Conservation (phyloP, 768 basidiomycete genomes). For the Cytidiella melzeri region DNA sequence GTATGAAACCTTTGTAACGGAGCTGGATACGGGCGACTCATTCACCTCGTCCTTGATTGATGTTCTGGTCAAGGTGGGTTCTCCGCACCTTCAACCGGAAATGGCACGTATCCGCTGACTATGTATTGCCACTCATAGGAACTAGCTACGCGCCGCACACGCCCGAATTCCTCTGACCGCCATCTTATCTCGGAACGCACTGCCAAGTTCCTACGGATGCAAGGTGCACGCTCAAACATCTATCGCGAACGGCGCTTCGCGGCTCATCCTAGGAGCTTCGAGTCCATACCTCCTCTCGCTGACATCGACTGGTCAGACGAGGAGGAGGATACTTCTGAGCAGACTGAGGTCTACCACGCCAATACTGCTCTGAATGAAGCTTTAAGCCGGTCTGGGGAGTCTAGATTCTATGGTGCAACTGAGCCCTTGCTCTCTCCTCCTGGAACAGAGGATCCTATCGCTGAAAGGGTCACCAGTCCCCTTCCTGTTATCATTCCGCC, state of each 20-base stretch:
- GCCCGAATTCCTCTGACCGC: slow-evolving; percentile 46
- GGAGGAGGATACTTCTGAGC: slow-evolving; percentile 59
- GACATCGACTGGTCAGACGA: slow-evolving; percentile 53
- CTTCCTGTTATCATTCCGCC: slow-evolving; percentile 8
- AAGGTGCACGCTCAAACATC: slow-evolving; percentile 47
- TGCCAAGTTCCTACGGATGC: slow-evolving; percentile 50
- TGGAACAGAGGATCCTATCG: neutral
- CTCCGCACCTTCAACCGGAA: neutral
- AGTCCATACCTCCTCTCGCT: slow-evolving; percentile 29
- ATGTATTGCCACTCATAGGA: slow-evolving; percentile 44
- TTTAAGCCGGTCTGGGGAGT: slow-evolving; percentile 25
- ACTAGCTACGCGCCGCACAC: slow-evolving; percentile 64
- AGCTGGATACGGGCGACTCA: slow-evolving; percentile 72
- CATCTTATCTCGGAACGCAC: slow-evolving; percentile 64
- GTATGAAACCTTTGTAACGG: slow-evolving; percentile 71
- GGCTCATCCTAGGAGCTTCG: slow-evolving; percentile 7
- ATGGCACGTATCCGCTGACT: neutral
- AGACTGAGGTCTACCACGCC: slow-evolving; percentile 49
- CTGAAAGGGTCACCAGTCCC: slow-evolving; percentile 13
- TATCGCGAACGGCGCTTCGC: slow-evolving; percentile 35
- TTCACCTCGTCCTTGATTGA: slow-evolving; percentile 75
- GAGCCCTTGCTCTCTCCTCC: neutral
- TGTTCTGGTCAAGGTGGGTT: slow-evolving; percentile 68
- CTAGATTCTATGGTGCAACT: neutral
- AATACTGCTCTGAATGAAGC: slow-evolving; percentile 64